Evolutionary conservation across 2,329 filamentous ascomycete genomes (phyloP).

Genomic region (Scolecobasidium constrictum): DNA sequence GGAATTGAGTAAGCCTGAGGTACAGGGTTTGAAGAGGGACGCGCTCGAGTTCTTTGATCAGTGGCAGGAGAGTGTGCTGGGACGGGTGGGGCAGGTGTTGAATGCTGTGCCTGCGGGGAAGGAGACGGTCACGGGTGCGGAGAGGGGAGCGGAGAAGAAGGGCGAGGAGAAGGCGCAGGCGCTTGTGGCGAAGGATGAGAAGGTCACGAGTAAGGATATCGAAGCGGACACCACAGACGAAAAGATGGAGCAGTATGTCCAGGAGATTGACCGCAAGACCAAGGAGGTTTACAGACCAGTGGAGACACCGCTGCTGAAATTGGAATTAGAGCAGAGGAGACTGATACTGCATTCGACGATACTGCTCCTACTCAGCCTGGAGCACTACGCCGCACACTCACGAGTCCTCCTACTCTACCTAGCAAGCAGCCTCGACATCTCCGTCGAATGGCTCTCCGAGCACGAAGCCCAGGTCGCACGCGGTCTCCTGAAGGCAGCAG

Average conservation of each 20-base stretch:
- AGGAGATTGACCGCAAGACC: slow-evolving; percentile 26
- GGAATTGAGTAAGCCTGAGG: slow-evolving; percentile 38
- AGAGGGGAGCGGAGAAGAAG: slow-evolving; percentile 21
- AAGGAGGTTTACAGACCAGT: slow-evolving; percentile 30
- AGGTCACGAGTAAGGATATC: slow-evolving; percentile 15
- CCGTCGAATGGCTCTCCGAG: slow-evolving; percentile 51
- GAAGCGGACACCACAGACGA: slow-evolving; percentile 18
- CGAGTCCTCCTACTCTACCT: slow-evolving; percentile 60
- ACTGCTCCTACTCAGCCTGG: slow-evolving; percentile 62
- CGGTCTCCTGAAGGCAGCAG: slow-evolving; percentile 64
- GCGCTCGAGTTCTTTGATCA: slow-evolving; percentile 63
- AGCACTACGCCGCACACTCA: slow-evolving; percentile 66
- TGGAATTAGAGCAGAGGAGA: slow-evolving; percentile 50
- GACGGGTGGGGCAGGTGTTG: slow-evolving; percentile 58
- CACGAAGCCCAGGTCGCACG: slow-evolving; percentile 68
- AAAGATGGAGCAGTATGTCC: slow-evolving; percentile 13
- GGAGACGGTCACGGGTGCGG: slow-evolving; percentile 15
- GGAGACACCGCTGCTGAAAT: slow-evolving; percentile 47
- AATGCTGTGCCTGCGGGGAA: slow-evolving; percentile 24
- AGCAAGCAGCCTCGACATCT: slow-evolving; percentile 59
- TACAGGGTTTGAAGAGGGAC: slow-evolving; percentile 58
- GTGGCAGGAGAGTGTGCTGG: slow-evolving; percentile 64
- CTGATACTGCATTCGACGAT: slow-evolving; percentile 63
- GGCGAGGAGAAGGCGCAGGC: slow-evolving; percentile 23
- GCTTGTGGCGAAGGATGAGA: slow-evolving; percentile 19